A percentile compares a stretch with the other conserved stretches of the same genome.
Conservation (phyloP, 345 rosid species). For the Iberis pinnata region DNA sequence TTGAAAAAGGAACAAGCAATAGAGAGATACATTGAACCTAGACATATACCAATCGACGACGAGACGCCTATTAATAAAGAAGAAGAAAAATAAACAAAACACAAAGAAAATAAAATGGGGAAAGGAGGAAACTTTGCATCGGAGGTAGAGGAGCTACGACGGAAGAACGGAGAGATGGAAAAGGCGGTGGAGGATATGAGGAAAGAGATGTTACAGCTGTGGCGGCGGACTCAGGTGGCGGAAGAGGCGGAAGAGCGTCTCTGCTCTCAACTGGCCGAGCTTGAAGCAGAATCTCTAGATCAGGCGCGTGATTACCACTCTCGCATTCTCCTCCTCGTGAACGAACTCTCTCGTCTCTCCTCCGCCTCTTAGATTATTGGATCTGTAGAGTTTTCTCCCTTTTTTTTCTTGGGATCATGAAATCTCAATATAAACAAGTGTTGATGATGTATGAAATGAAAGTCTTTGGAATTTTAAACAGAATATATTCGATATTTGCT, state of each 20-base stretch:
- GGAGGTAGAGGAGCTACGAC: slow-evolving; percentile 27
- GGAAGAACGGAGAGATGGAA: slow-evolving; percentile 44
- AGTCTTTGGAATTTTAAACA: no score
- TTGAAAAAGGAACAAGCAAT: not conserved
- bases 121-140: slow-evolving; percentile 30
- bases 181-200: slow-evolving; percentile 51
- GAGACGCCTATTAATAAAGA: not conserved
- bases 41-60: slow-evolving; percentile 32
- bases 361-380: no score
- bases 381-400: no score
- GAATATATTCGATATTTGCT: no score
- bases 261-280: slow-evolving; percentile 75
- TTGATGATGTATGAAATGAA: no score
- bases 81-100: not conserved
- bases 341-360: slow-evolving; percentile 50
- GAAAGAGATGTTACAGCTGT: slow-evolving; percentile 41
- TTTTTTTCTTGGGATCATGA: no score
- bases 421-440: no score
- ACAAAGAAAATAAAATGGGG: slow-evolving; percentile 11
- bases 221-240: slow-evolving; percentile 54
- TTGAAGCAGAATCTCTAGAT: slow-evolving; percentile 69
- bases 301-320: slow-evolving; percentile 66
- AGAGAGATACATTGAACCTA: slow-evolving; percentile 59
- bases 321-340: slow-evolving; percentile 47
- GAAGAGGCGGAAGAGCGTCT: slow-evolving; percentile 86